phyloP scores from a whole-genome alignment of 129 eudicot genomes.

The Artemisia argyi region DNA sequence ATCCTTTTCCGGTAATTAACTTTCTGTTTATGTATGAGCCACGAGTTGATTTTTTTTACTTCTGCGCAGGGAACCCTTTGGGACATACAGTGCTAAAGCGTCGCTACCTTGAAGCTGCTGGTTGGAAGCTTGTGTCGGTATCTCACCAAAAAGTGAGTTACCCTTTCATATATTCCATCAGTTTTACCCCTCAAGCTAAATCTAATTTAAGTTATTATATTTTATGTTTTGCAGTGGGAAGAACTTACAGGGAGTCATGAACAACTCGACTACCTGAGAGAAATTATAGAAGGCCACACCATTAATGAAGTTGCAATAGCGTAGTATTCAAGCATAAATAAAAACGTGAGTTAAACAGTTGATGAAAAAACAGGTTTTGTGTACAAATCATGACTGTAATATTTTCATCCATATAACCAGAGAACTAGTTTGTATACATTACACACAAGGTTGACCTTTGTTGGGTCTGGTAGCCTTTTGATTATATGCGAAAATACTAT shows the following conservation, averaged over 20 bases:
- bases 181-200: background rate
- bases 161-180: background rate
- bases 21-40: background rate
- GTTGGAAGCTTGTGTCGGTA: slow-evolving; percentile 82
- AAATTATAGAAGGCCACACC: slow-evolving; percentile 53
- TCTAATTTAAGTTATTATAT: background rate
- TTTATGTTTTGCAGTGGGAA: slow-evolving; percentile 73
- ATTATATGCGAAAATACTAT: no score
- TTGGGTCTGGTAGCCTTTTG: no score
- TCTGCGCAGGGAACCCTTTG: slow-evolving; percentile 66
- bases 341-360: no score
- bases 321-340: no score
- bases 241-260: slow-evolving; percentile 76
- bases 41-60: background rate
- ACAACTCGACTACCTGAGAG: slow-evolving; percentile 79
- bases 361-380: no score
- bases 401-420: no score
- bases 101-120: slow-evolving; percentile 78
- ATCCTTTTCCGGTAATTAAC: background rate
- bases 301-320: slow-evolving; percentile 17
- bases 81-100: slow-evolving; percentile 89
- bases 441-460: no score
- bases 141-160: slow-evolving; percentile 69
- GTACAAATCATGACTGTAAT: no score
- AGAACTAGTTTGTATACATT: no score